Conservation (phyloP, 306 rosid species). For the Cicer bijugum region DNA sequence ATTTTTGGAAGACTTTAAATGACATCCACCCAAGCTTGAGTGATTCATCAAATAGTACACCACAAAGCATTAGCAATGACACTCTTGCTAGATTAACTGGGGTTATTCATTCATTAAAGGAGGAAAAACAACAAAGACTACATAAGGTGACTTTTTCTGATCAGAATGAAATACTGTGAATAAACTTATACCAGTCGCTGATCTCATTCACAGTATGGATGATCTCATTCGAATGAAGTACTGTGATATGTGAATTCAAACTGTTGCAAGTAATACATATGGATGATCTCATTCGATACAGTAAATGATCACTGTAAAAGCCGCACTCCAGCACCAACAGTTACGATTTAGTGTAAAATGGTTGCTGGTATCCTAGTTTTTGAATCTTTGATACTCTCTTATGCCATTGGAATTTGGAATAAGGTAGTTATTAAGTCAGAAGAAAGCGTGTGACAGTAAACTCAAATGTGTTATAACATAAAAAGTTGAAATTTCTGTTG, state of each 20-base stretch:
- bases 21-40: conserved; percentile 80
- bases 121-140: conserved; percentile 71
- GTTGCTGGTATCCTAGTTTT: conserved; percentile 23
- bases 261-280: not conserved
- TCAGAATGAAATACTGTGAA: conserved; percentile 25
- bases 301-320: conserved; percentile 28
- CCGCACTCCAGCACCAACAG: not conserved
- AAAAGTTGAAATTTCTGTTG: not conserved
- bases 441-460: conserved; percentile 3
- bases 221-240: conserved; percentile 3
- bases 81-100: conserved; percentile 82
- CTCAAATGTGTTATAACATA: conserved; percentile 22
- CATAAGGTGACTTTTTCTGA: conserved; percentile 65
- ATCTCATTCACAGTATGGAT: not conserved
- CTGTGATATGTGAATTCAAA: no score
- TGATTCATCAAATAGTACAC: conserved; percentile 51
- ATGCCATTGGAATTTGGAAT: conserved; percentile 22
- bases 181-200: conserved; percentile 23
- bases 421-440: conserved; percentile 2
- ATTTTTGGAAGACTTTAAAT: conserved; percentile 59
- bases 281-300: conserved; percentile 18
- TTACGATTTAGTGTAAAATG: conserved; percentile 19
- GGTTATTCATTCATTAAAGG: conserved; percentile 65
- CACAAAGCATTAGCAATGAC: conserved; percentile 76
- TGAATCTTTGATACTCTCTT: not conserved